Base-by-base conservation (phyloP, 331 rosid genomes). In the Rhamnella rubrinervis region DNA sequence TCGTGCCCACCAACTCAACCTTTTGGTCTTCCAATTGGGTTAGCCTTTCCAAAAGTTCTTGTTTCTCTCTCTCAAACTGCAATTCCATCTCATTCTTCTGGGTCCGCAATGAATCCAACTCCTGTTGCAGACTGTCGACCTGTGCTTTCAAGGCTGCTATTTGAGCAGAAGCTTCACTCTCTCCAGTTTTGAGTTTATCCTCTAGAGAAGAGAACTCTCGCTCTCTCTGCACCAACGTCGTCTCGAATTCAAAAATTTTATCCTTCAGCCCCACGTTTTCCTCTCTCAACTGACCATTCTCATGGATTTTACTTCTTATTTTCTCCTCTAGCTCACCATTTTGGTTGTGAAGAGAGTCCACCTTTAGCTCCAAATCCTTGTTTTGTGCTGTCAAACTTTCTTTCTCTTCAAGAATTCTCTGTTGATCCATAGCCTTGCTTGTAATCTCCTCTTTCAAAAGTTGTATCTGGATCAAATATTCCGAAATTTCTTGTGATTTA, bases 51-150 rank as follows among this genome's bases (percentile, higher is more conserved):
- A 65, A 75, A 63, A 85, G 85, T 70, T 86, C 90, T 66, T 80
- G 79, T 74, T 67, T 86, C 75, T 78, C 75, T 79, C 70, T 70
- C 71, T 80, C 82, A 68, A 67, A 52, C 74, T 67, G 86, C 66
- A 71, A 69, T 77, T 70, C 88, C 63, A 85, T 75, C 75, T 88
- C 88, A 59, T 82, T 88, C 71, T 82, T 93, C 58, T 80, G 78
- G 38, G 82, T 47, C 80, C 76, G 84, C 71, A 82, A 79, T n/a
- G 88, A 81, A 75, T 83, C 77, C 64, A 88, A 73, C 52, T 87
- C 87, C 41, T 76, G 70, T 73, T 85, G 86, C 79, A 90, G 89
- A 70, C 59, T 74, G 56, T 68, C 75, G 61, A 86, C 73, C 82
- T 82, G 87, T 66, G 80, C 69, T 21, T 73, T 78, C 21, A 88